A percentile compares a stretch with the other conserved stretches of the same genome.
Evolutionary conservation across 2,329 filamentous ascomycete species (phyloP).

Genomic region (Fusarium pilosicola): DNA sequence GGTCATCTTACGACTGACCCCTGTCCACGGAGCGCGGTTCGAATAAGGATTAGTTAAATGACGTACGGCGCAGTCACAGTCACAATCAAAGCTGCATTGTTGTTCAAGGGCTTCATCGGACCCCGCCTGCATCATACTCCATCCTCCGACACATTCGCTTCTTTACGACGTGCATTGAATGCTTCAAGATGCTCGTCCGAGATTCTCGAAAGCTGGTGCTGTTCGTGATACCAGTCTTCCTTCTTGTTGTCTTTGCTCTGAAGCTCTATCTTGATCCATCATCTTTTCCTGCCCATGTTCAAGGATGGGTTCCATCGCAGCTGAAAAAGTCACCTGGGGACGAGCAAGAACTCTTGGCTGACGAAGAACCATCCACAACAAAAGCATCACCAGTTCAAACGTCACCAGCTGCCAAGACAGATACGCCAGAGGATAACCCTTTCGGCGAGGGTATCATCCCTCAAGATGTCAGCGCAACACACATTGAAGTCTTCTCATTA

Average conservation of each 20-base stretch:
- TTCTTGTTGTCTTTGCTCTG: slow-evolving; percentile 46
- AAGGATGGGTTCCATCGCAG: slow-evolving; percentile 13
- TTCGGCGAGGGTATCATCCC: background rate
- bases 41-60: slow-evolving; percentile 16
- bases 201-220: slow-evolving; percentile 48
- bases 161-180: background rate
- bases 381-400: background rate
- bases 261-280: slow-evolving; percentile 29
- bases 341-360: background rate
- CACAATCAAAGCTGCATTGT: background rate
- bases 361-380: background rate
- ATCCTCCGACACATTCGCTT: background rate
- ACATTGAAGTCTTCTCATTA: slow-evolving; percentile 57
- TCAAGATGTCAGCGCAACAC: slow-evolving; percentile 15
- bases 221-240: slow-evolving; percentile 43
- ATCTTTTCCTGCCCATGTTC: background rate
- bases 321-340: background rate
- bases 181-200: slow-evolving; percentile 46
- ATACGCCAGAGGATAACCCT: background rate
- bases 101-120: background rate
- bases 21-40: slow-evolving; percentile 8
- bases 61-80: background rate
- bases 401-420: background rate
- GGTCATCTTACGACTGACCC: background rate
- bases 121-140: background rate